Percentiles rank a stretch among this genome's conserved stretches.
Evolutionary conservation across 2,329 filamentous ascomycete genomes (phyloP).

Genomic region (Sporothrix sp.): DNA sequence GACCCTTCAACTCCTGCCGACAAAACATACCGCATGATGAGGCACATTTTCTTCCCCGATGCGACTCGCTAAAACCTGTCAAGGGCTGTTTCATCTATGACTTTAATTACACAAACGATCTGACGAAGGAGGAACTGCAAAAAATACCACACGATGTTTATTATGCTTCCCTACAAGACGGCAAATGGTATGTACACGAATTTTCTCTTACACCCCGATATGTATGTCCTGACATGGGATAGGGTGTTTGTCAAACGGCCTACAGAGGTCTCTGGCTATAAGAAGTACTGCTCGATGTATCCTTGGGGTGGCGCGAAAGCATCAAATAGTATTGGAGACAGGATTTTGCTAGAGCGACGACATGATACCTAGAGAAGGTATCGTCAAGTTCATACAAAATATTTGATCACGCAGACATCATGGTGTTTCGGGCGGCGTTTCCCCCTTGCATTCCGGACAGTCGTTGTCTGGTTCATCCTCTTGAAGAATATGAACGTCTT

Average conservation of each 20-base stretch:
- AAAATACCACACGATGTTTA: neutral
- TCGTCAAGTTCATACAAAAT: neutral
- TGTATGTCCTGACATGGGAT: neutral
- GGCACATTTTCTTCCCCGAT: neutral
- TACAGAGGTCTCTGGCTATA: conserved; percentile 1
- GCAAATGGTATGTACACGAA: neutral
- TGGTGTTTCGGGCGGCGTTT: neutral
- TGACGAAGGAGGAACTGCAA: conserved; percentile 2
- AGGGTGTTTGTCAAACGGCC: conserved; percentile 4
- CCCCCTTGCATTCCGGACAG: conserved; percentile 1
- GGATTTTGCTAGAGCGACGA: conserved; percentile 3
- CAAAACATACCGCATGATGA: neutral
- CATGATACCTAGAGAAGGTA: neutral
- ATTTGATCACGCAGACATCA: neutral
- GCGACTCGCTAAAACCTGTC: neutral
- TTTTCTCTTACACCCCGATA: neutral
- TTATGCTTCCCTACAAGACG: neutral
- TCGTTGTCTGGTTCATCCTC: too few relatives aligned
- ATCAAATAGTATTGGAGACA: neutral
- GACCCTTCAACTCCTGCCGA: neutral
- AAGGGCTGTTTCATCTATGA: conserved; percentile 4
- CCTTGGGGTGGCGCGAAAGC: conserved; percentile 8
- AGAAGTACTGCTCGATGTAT: conserved; percentile 6
- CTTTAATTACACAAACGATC: conserved; percentile 3
- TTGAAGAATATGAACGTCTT: neutral